Evolutionary conservation across 495 filamentous ascomycete species (phyloP).

Genomic region (Cercophora scortea): DNA sequence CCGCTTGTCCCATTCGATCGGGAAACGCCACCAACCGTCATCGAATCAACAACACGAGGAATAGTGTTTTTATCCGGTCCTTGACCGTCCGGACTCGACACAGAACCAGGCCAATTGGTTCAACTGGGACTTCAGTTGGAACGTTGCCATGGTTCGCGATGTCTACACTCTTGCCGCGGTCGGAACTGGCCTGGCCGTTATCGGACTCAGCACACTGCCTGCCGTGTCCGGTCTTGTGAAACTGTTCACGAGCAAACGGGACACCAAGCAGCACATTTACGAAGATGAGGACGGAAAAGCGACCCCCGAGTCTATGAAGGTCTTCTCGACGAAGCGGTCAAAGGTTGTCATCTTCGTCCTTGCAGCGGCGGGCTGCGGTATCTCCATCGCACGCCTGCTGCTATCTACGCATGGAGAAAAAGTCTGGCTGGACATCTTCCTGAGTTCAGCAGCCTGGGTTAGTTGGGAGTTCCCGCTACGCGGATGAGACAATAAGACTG

Average conservation of each 20-base stretch:
- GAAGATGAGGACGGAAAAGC: constrained; percentile 57
- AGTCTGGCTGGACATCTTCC: constrained; percentile 30
- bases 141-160: constrained; percentile 19
- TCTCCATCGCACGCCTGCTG: constrained; percentile 38
- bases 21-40: too few relatives aligned
- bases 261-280: constrained; percentile 36
- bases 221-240: constrained; percentile 20
- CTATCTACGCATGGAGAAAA: constrained; percentile 23
- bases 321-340: constrained; percentile 42
- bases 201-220: constrained; percentile 31
- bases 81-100: too few relatives aligned
- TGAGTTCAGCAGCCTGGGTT: constrained; percentile 41
- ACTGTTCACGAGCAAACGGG: constrained; percentile 22
- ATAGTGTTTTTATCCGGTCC: too few relatives aligned
- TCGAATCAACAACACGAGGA: too few relatives aligned
- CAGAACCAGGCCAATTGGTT: neutral
- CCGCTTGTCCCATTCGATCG: too few relatives aligned
- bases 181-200: constrained; percentile 25
- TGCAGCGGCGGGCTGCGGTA: constrained; percentile 34
- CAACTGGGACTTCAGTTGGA: neutral
- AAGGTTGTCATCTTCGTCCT: constrained; percentile 38
- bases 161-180: constrained; percentile 21
- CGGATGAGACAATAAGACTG: too few relatives aligned
- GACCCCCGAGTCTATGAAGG: constrained; percentile 45
- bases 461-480: constrained; percentile 1